Percentiles rank a stretch among this genome's conserved stretches.
Evolutionary conservation across 345 rosid species (phyloP).

Genomic region (Syzygium grande): DNA sequence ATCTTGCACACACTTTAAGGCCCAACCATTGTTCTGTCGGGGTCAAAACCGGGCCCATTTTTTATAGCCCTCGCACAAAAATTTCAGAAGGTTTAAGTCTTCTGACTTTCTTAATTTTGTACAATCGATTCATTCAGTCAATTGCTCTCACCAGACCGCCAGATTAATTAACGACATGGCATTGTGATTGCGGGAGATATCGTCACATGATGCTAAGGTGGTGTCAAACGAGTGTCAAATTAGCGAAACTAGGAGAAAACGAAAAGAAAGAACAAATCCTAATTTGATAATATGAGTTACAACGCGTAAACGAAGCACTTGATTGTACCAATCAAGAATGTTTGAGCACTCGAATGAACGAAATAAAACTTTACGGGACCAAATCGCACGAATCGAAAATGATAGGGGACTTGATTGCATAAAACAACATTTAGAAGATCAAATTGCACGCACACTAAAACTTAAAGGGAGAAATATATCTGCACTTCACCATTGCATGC

Average conservation of each 20-base stretch:
- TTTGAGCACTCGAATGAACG: not conserved
- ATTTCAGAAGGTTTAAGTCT: no score
- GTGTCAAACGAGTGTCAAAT: not conserved
- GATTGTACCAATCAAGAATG: not conserved
- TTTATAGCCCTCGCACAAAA: no score
- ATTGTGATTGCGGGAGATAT: not conserved
- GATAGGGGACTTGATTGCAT: not conserved
- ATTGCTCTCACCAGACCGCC: not conserved
- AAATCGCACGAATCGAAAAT: not conserved
- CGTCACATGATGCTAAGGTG: not conserved
- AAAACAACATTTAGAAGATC: not conserved
- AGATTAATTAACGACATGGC: not conserved
- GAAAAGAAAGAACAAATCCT: no score
- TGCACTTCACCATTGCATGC: not conserved
- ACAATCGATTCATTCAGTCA: not conserved
- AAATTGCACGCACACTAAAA: not conserved
- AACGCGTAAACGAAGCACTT: not conserved
- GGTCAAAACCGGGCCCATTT: not conserved
- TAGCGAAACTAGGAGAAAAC: not conserved
- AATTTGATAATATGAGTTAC: not conserved
- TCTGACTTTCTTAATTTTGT: not conserved
- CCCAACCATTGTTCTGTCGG: not conserved
- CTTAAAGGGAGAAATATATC: not conserved
- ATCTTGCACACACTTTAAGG: not conserved
- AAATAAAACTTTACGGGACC: not conserved